Evolutionary conservation across 345 rosid species (phyloP), one percentile per base, ranked within the genome.

Genomic region (Bruguiera sexangula): DNA sequence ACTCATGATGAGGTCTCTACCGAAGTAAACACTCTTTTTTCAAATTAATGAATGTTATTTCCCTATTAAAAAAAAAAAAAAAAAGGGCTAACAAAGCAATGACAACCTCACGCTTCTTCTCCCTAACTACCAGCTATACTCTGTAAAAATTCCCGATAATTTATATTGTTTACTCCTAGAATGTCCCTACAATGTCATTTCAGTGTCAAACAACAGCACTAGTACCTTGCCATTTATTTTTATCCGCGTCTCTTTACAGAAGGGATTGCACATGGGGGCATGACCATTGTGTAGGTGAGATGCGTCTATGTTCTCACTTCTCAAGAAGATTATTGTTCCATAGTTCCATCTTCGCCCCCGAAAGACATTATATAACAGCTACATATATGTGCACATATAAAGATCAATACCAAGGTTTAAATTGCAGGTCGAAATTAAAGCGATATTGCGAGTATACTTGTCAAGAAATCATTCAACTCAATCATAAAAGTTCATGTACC

Each of bases 261-360:
- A 77, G 78, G 86, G 95, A 87, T 81, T 66, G 91, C 97, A 91
- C 95, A 88, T 88, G 95, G 90, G 85, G 68, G 87, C 78, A 82
- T 81, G 93, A 85, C 87, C 89, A 76, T 65, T 63, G 70, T 74
- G 85, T 83, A 82, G 64, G 80, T 78, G 76, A 88, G 90, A 88
- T 85, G 87, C 89, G 19, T 83, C 89, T 75, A 85, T 80, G 84
- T 77, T 85, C 82, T 58, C 82, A 21, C 62, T 73, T 80, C 82
- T 70, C 80, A 69, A 55, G 27, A 6, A 67, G 54, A 74, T 62
- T 51, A 65, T 68, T 68, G 24, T 13, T 65, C 43, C 69, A 43
- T 3, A 3, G 15, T 43, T 43, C 16, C 19, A 43, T 13, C 50
- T 43, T 15, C 16, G 16, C 50, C 18, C 50, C 50, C 13, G 16